Evolutionary conservation across 1,284 basidiomycete genomes (phyloP), one percentile per base, ranked within the genome.

Genomic region (Naganishia sp.): DNA sequence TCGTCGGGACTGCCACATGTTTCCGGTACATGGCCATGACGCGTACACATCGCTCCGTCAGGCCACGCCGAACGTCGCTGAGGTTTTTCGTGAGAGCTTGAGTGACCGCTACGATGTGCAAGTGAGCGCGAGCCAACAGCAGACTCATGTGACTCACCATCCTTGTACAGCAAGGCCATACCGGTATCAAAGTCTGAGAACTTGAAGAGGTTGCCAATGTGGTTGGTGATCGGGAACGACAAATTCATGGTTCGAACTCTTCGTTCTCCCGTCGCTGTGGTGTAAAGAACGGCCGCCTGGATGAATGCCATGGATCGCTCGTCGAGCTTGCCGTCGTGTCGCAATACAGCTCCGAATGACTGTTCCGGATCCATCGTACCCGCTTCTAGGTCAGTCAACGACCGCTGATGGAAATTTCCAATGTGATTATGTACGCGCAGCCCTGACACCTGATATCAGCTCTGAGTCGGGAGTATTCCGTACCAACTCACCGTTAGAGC

Each of bases 241-340:
- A 98, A 80, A 74, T 99, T 99, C 76, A 89, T 85, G 52, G 88
- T 86, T 63, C 96, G 83, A 43, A 98, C 94, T 67, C 93, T 84
- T 33, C 96, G 84, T 75, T 92, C 84, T 6, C 96, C 96, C 5
- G 82, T 80, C 1, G 84, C 78, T 1, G 87, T 88, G 2, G 96
- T 99, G 76, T 99, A 94, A 39, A 99, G 81, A 1, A 92, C 83
- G 0, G 96, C 96, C n/a, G 87, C 89, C 78, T 99, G 96, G 61
- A 99, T 80, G 75, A 88, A 88, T 0, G 89, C 91, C 69, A 90
- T 88, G 68, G 86, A 83, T 52, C 90, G 86, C 46, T 90, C 86
- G 74, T 90, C 87, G 15, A 99, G 83, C 63, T 72, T 80, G 48
- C 69, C 80, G 75, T 78, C 87, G 81, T 74, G 88, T 81, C 81